A percentile compares a stretch with the other conserved stretches of the same genome.
phyloP scores from a whole-genome alignment of 306 rosid species.

The cucumber (Cucumis sativus) region Cucumber_9930_V3 NC_026657.2:33358001-33358500 shows the following conservation, averaged over 20 bases:
- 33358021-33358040: slow-evolving; percentile 83
- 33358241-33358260: neutral
- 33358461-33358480: neutral
- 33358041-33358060: slow-evolving; percentile 36
- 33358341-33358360: neutral
- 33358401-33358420: neutral
- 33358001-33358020: slow-evolving; percentile 90
- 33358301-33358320: neutral
- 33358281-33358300: neutral
- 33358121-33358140: neutral
- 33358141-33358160: neutral
- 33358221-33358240: neutral
- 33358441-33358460: neutral
- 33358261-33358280: neutral
- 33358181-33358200: neutral
- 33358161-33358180: neutral
- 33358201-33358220: neutral
- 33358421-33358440: neutral
- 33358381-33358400: neutral
- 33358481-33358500: neutral
- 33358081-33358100: neutral
- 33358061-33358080: slow-evolving; percentile 7
- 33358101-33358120: neutral
- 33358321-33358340: neutral
- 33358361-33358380: neutral